Evolutionary conservation across 345 rosid species (phyloP), one percentile per base, ranked within the genome.

Genomic region (Linum trigynum): DNA sequence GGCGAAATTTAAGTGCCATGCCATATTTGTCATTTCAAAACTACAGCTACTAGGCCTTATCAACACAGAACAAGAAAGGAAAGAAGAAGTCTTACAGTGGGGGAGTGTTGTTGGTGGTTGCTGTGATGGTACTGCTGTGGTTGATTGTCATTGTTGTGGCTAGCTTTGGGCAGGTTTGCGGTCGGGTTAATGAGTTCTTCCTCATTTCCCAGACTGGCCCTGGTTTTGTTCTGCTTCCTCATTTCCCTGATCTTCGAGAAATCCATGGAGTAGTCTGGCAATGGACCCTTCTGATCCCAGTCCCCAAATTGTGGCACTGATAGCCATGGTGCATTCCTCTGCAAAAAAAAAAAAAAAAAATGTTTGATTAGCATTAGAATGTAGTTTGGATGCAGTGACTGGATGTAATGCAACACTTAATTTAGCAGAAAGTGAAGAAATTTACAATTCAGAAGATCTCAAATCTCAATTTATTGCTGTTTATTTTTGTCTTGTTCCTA

Each of bases 301-400:
- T 90, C 96, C 55, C 97, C 99, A 77, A 94, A 94, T 63, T 88
- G 95, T 42, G 99, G 97, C 60, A 94, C 97, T 63, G 97, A 88
- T 67, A 94, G 77, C 99, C 99, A 90, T 48, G 92, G 95, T 35
- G 78, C 77, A 68, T 69, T 80, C 79, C 79, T 89, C 95, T 90
- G 70, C 71, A 66, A 41, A 67, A 23, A 65, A 5, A 10, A 1
- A 8, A 5, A 41, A 23, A 55, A 67, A 17, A 51, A 8, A 5
- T 17, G 5, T 60, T 55, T 14, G 60, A 10, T 39, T 51, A 23
- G 14, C 32, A 15, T 38, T 23, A 23, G 1, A 23, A 23, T 23
- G 32, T 23, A 23, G 32, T 23, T 23, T 23, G 32, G 32, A 23
- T 23, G 32, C 1, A 23, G 32, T 23, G 32, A 23, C 32, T 23